Base-by-base conservation (phyloP, 2,329 filamentous ascomycete species). In the Akanthomyces muscarius region DNA sequence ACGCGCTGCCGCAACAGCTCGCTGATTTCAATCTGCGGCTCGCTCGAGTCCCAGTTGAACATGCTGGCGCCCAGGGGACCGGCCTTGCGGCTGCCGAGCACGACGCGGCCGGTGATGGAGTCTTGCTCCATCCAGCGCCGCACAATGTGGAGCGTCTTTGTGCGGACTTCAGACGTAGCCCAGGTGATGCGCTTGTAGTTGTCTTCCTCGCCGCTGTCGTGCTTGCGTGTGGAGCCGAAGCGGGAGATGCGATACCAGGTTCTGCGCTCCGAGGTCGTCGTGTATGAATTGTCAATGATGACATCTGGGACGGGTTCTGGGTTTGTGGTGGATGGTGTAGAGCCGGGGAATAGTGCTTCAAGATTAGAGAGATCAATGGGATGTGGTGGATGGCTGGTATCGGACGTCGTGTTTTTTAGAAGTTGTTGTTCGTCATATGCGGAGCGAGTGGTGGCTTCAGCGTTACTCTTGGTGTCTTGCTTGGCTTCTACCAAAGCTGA, bases 51-150 rank as follows among this genome's bases (percentile, higher is more conserved):
- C 86, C 86, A 89, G 36, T 86, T 84, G 71, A 88, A 89, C 66
- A 83, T 78, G 63, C 78, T 80, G 6, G 77, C 78, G 45, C 79
- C 81, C 21, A 78, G 76, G 8, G 59, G 71, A 1, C 73, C 75
- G 0, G 69, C 69, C 18, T 77, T 73, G 53, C 76, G 73, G 55
- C 76, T 74, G 0, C 77, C 75, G 3, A 75, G 69, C 28, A 74
- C 71, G 7, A 73, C 70, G n/a, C 80, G 80, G 1, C 84, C 83
- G 2, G 81, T 77, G 33, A 85, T 82, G 0, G 83, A 83, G 67
- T 86, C 86, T 67, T 88, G 83, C 67, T 87, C 84, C 80, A 88
- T 86, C 87, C 87, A 89, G 30, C 84, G 79, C 30, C 83, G 79
- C 21, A 89, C 86, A 47, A 85, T 84, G 63, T 81, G 80, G 64